phyloP scores from a whole-genome alignment of 2,329 filamentous ascomycete species.

The Aspergillus thermomutatus region DNA sequence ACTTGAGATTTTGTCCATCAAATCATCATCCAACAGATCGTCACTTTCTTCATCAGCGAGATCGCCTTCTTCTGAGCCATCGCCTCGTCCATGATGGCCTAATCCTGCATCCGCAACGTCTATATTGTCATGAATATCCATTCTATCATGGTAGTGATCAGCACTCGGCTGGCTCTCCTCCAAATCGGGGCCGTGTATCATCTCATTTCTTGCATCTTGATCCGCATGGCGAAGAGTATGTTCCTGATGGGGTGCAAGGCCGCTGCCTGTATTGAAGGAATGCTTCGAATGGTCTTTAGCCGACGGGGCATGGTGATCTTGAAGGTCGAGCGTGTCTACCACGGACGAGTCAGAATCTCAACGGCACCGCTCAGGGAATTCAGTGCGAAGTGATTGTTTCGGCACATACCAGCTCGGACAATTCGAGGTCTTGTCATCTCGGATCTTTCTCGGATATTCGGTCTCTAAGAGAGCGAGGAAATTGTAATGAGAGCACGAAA shows the following conservation, averaged over 20 bases:
- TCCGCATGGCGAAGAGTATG: conserved; percentile 77
- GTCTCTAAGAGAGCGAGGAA: neutral
- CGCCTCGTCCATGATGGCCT: conserved; percentile 21
- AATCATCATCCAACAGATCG: conserved; percentile 79
- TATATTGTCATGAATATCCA: conserved; percentile 30
- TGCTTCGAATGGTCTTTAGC: conserved; percentile 74
- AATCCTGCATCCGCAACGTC: conserved; percentile 25
- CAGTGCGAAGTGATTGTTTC: neutral
- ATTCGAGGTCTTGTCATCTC: conserved; percentile 44
- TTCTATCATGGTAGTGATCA: conserved; percentile 28
- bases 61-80: conserved; percentile 44
- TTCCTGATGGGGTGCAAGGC: conserved; percentile 77
- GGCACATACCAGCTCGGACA: conserved; percentile 43
- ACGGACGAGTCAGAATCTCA: conserved; percentile 8
- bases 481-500: neutral
- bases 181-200: conserved; percentile 60
- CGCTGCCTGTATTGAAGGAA: conserved; percentile 47
- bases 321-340: conserved; percentile 90
- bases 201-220: conserved; percentile 71
- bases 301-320: conserved; percentile 76
- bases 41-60: conserved; percentile 62
- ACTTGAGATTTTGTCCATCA: conserved; percentile 98
- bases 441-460: conserved; percentile 3
- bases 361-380: neutral
- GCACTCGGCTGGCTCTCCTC: conserved; percentile 52